Evolutionary conservation across 352 stramenopile genomes (phyloP).

Genomic region (Plasmopara muralis): DNA sequence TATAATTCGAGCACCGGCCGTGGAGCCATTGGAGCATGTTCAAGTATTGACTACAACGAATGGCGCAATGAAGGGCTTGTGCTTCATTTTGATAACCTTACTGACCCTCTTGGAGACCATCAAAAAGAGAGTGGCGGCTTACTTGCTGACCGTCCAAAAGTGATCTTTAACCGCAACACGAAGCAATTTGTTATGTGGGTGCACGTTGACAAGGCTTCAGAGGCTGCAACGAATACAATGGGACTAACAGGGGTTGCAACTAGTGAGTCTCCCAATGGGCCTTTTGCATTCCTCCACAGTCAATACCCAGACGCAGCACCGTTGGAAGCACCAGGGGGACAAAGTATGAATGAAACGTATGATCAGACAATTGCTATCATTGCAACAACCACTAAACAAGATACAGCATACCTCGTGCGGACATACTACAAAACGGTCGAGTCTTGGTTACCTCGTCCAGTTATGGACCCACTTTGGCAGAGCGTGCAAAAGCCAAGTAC

Average conservation of each 20-base stretch:
- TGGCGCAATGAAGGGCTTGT: slow-evolving; percentile 94
- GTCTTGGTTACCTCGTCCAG: slow-evolving; percentile 90
- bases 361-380: slow-evolving; percentile 88
- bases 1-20: slow-evolving; percentile 26
- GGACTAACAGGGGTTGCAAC: slow-evolving; percentile 88
- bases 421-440: slow-evolving; percentile 95
- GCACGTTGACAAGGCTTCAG: slow-evolving; percentile 85
- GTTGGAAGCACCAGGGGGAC: slow-evolving; percentile 57
- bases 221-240: slow-evolving; percentile 47
- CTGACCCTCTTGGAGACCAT: slow-evolving; percentile 70
- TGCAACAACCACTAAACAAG: slow-evolving; percentile 4
- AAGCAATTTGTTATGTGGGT: slow-evolving; percentile 96
- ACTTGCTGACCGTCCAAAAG: slow-evolving; percentile 83
- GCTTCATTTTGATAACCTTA: slow-evolving; percentile 92
- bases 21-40: slow-evolving; percentile 89
- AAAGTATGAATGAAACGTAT: slow-evolving; percentile 89
- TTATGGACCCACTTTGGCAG: slow-evolving; percentile 97
- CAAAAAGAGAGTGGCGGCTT: slow-evolving; percentile 26
- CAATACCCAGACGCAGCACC: slow-evolving; percentile 90
- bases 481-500: slow-evolving; percentile 78
- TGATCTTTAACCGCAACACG: slow-evolving; percentile 85
- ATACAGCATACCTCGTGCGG: slow-evolving; percentile 82
- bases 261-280: slow-evolving; percentile 86
- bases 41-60: slow-evolving; percentile 85
- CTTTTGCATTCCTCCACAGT: slow-evolving; percentile 85